Conservation (phyloP, 2,329 filamentous ascomycete species). For the Colletotrichum lini region DNA sequence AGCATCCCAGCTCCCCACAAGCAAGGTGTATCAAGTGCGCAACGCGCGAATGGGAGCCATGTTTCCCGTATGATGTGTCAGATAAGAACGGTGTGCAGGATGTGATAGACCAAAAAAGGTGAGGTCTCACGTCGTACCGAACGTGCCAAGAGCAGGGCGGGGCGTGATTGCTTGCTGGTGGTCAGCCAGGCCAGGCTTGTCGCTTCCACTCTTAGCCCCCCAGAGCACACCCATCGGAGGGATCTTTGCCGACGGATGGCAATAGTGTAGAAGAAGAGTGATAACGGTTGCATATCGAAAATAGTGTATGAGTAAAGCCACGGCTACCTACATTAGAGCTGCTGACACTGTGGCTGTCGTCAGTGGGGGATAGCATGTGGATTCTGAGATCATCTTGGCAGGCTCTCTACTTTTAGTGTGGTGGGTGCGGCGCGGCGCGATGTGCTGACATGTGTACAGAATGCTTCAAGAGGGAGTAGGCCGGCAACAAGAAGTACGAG, state of each 20-base stretch:
- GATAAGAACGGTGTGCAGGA: slow-evolving; percentile 39
- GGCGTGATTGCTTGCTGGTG: slow-evolving; percentile 15
- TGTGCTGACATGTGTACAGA: not conserved
- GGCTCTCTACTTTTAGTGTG: slow-evolving; percentile 25
- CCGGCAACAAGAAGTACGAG: slow-evolving; percentile 5
- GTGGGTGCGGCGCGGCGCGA: slow-evolving; percentile 2
- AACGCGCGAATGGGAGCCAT: slow-evolving; percentile 26
- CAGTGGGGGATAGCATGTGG: slow-evolving; percentile 33
- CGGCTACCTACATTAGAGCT: not conserved
- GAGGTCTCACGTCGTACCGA: slow-evolving; percentile 39
- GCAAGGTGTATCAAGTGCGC: slow-evolving; percentile 33
- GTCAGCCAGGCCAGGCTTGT: not conserved
- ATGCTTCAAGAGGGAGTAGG: not conserved
- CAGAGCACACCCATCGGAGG: not conserved
- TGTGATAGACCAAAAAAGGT: slow-evolving; percentile 24
- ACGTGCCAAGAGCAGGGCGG: slow-evolving; percentile 21
- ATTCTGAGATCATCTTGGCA: slow-evolving; percentile 25
- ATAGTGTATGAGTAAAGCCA: slow-evolving; percentile 6
- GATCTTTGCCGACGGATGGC: slow-evolving; percentile 23
- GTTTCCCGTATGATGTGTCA: slow-evolving; percentile 34
- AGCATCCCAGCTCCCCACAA: slow-evolving; percentile 40
- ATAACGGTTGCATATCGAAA: slow-evolving; percentile 18
- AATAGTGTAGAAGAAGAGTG: slow-evolving; percentile 8
- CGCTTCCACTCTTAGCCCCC: slow-evolving; percentile 3
- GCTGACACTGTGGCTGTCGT: slow-evolving; percentile 30